These are phyloP conservation scores for Vitis labrusca DNA, from an alignment of 164 flowering plant genomes.

Conservation along the genomic window DNA sequence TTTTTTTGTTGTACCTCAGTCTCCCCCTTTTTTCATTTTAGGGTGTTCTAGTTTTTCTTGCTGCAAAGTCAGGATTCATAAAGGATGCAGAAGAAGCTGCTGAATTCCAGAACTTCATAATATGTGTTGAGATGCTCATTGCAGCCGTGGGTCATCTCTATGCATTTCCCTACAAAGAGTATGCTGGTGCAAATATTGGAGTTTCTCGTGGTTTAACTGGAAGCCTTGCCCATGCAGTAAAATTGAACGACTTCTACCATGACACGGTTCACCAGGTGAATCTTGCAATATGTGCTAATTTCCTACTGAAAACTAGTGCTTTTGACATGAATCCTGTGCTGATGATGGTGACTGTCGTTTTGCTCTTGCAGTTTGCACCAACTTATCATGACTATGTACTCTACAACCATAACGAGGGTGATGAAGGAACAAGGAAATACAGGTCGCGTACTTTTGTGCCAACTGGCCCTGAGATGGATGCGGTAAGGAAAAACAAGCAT, in stretches of 20 bases:
- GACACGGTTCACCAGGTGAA: conserved; percentile 96
- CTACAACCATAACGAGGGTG: conserved; percentile 84
- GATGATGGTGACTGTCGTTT: background rate
- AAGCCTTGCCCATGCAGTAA: conserved; percentile 89
- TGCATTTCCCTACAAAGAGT: conserved; percentile 96
- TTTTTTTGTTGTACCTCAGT: background rate
- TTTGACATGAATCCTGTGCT: background rate
- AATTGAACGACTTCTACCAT: conserved; percentile 89
- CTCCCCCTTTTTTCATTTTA: conserved; percentile 15
- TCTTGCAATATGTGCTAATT: background rate
- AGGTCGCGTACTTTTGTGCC: conserved; percentile 96
- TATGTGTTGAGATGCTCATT: conserved; percentile 96
- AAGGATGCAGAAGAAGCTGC: conserved; percentile 86
- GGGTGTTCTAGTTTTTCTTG: conserved; percentile 97
- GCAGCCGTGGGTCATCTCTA: conserved; percentile 89
- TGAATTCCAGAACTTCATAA: conserved; percentile 72
- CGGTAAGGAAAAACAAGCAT: conserved; percentile 67
- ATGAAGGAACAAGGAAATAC: conserved; percentile 77
- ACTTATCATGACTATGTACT: conserved; percentile 96
- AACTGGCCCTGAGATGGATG: conserved; percentile 93
- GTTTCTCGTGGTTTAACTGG: conserved; percentile 55
- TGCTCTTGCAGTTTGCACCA: conserved; percentile 91
- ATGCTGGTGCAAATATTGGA: conserved; percentile 94
- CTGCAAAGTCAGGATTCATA: conserved; percentile 82
- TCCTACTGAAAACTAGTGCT: background rate